Base-by-base conservation (phyloP, 2,329 filamentous ascomycete genomes). In the Hymenoscyphus infarciens region DNA sequence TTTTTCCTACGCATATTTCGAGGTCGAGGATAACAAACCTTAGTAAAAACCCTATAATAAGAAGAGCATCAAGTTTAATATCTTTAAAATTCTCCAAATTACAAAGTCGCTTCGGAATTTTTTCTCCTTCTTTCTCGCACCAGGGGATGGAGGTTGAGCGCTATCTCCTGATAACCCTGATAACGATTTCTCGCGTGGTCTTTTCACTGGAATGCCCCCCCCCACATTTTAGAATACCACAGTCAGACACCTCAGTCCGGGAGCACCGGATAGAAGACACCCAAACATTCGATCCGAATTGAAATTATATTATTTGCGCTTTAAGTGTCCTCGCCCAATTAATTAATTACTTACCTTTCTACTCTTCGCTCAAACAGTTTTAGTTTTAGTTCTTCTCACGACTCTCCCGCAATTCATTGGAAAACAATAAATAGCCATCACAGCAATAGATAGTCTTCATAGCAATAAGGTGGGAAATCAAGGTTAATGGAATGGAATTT, bases 81-180 rank as follows among this genome's bases (percentile, higher is more conserved):
- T 19, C 39, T 42, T n/a, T n/a, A 7, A 16, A 35, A 56, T 56
- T 31, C n/a, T 35, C 5, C 5, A 35, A 56, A n/a, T 35, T 16
- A 42, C 56, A 42, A 16, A 22, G 33, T 39, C 22, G n/a, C 22
- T 31, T 57, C 56, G 56, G 56, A 57, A 35, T 11, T 35, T 57
- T 57, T 27, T 4, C 4, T 27, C 25, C 4, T 27, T 29, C 35
- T 29, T 57, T 57, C 45, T 57, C 56, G 27, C 5, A 15, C 10
- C 11, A 16, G 15, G 25, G 25, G 33, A n/a, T 19, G 25, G 33
- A n/a, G 6, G 39, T 16, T 16, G 35, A 39, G 19, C 22, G 35
- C 19, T 15, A 38, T 39, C 33, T 11, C n/a, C 56, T 57, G 56
- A 57, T 57, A 57, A 42, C 56, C n/a, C 56, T 57, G 56, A 57